Percentiles rank a stretch among this genome's conserved stretches.
Conservation (phyloP, 345 rosid genomes). For the Populus tremula region DNA sequence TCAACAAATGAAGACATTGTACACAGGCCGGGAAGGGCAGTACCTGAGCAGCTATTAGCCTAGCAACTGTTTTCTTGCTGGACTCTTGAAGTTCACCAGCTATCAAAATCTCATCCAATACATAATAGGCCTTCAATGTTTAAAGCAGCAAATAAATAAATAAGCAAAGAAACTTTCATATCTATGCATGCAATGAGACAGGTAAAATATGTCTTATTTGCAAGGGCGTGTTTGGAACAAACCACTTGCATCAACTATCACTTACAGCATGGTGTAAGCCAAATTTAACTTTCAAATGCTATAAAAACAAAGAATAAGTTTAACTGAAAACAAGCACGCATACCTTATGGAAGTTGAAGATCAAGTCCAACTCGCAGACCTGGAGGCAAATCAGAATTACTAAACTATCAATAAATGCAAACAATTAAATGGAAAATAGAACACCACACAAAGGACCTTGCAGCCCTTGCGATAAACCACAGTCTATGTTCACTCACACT, state of each 20-base stretch:
- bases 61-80: slow-evolving; percentile 89
- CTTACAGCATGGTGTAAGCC: neutral
- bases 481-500: slow-evolving; percentile 58
- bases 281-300: neutral
- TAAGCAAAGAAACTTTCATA: neutral
- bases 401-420: neutral
- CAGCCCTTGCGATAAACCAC: neutral
- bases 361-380: slow-evolving; percentile 97
- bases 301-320: neutral
- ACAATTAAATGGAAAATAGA: neutral
- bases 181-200: neutral
- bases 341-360: slow-evolving; percentile 95
- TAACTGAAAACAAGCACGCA: neutral
- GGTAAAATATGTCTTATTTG: neutral
- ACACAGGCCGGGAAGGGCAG: neutral
- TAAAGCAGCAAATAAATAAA: slow-evolving; percentile 20
- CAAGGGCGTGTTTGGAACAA: neutral
- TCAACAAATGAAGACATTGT: neutral
- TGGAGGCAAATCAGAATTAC: slow-evolving; percentile 16
- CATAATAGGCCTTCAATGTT: slow-evolving; percentile 68
- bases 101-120: slow-evolving; percentile 83
- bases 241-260: neutral
- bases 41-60: slow-evolving; percentile 87
- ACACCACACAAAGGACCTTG: neutral
- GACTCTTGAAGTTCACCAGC: slow-evolving; percentile 98